Percentiles rank a stretch among this genome's conserved stretches.
These are phyloP conservation scores for Letharia columbiana DNA, from an alignment of 495 filamentous ascomycete species.

Conservation along the genomic window DNA sequence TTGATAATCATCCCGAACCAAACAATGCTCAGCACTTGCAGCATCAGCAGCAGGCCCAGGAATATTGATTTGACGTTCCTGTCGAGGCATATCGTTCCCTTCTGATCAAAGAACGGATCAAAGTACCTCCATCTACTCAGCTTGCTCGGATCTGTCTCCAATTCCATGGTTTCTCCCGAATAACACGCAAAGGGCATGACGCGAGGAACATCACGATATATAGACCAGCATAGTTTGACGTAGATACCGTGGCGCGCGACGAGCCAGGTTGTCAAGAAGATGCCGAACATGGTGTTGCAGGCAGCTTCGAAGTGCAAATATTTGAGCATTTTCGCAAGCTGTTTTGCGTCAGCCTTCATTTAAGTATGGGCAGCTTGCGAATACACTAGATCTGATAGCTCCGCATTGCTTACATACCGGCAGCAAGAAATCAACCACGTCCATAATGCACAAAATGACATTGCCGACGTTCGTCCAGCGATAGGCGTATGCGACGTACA, in stretches of 20 bases:
- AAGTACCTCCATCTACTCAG: constrained; percentile 52
- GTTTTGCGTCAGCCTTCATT: constrained; percentile 2
- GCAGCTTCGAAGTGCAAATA: constrained; percentile 66
- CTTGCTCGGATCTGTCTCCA: constrained; percentile 30
- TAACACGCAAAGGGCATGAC: constrained; percentile 66
- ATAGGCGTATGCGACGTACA: constrained; percentile 74
- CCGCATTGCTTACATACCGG: constrained; percentile 49
- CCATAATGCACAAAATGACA: constrained; percentile 85
- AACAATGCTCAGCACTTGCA: constrained; percentile 73
- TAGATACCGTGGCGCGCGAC: constrained; percentile 76
- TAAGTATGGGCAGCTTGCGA: neutral
- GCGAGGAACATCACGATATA: constrained; percentile 59
- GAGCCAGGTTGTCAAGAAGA: constrained; percentile 85
- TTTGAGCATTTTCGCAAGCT: constrained; percentile 93
- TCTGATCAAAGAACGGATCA: constrained; percentile 57
- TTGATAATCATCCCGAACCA: constrained; percentile 87
- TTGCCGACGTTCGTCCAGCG: constrained; percentile 80
- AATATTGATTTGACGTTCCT: constrained; percentile 63
- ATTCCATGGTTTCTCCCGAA: constrained; percentile 40
- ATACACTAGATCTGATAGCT: neutral
- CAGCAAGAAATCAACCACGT: constrained; percentile 80
- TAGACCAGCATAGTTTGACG: constrained; percentile 64
- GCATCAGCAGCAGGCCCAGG: constrained; percentile 60
- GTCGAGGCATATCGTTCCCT: constrained; percentile 70
- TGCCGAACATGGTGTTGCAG: constrained; percentile 77